Evolutionary conservation across 1,284 basidiomycete genomes (phyloP).

Genomic region (Heimioporus retisporus): DNA sequence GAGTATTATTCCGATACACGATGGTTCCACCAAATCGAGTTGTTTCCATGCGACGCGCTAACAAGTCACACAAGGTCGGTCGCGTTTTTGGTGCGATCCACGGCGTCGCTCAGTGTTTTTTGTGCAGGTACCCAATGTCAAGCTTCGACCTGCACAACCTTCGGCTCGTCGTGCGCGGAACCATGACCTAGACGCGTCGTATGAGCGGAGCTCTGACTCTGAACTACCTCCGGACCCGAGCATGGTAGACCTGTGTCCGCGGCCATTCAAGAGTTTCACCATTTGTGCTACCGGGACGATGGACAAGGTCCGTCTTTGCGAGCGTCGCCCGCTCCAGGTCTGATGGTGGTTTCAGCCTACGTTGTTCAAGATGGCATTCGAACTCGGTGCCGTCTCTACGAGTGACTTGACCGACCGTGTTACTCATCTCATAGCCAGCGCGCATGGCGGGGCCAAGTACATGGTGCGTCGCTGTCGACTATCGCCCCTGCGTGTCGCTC

Average conservation of each 20-base stretch:
- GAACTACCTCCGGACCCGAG: slow-evolving; percentile 47
- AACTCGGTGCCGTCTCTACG: slow-evolving; percentile 76
- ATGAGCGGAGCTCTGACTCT: slow-evolving; percentile 37
- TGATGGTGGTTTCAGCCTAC: slow-evolving; percentile 54
- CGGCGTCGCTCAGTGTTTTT: background rate
- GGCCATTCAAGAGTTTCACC: slow-evolving; percentile 72
- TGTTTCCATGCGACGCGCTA: slow-evolving; percentile 43
- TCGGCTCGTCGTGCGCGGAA: slow-evolving; percentile 15
- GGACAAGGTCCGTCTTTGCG: slow-evolving; percentile 63
- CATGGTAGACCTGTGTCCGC: slow-evolving; percentile 64
- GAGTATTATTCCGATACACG: background rate
- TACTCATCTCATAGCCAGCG: slow-evolving; percentile 81
- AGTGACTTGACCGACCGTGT: slow-evolving; percentile 82
- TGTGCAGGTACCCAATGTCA: slow-evolving; percentile 78
- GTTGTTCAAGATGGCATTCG: slow-evolving; percentile 77
- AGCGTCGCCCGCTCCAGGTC: too few relatives aligned
- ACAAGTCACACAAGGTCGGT: slow-evolving; percentile 59
- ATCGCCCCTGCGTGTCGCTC: slow-evolving; percentile 12
- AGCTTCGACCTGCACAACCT: slow-evolving; percentile 71
- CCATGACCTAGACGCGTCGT: slow-evolving; percentile 24
- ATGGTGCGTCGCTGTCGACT: slow-evolving; percentile 49
- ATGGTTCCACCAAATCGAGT: background rate
- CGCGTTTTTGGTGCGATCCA: background rate
- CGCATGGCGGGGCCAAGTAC: slow-evolving; percentile 84
- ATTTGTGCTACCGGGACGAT: slow-evolving; percentile 79